Percentiles rank a stretch among this genome's conserved stretches.
Evolutionary conservation across 2,329 filamentous ascomycete species (phyloP).

Genomic region (Trichoderma atroviride): DNA sequence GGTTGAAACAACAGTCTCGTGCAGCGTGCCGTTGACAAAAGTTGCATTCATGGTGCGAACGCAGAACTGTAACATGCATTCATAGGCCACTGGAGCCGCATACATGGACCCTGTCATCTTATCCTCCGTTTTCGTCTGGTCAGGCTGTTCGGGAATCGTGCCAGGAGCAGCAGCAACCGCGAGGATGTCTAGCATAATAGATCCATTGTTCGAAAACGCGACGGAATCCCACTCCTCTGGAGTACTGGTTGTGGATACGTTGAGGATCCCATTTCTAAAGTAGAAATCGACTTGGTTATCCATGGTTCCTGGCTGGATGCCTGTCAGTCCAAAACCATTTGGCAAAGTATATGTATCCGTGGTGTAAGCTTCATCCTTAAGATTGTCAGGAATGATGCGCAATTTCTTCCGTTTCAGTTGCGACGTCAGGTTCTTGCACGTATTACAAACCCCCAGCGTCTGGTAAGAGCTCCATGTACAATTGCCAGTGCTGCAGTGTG

Average conservation of each 20-base stretch:
- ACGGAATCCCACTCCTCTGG: neutral
- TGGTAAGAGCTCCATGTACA: neutral
- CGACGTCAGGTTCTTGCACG: neutral
- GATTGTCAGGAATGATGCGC: neutral
- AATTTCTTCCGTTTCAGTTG: neutral
- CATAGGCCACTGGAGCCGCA: constrained; percentile 2
- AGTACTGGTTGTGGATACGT: neutral
- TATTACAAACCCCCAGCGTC: neutral
- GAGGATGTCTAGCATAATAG: neutral
- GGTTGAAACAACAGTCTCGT: neutral
- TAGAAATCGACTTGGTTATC: neutral
- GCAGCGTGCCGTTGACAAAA: neutral
- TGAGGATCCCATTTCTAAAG: neutral
- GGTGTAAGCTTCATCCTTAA: neutral
- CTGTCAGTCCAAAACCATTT: neutral
- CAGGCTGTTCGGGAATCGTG: neutral
- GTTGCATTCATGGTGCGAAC: constrained; percentile 2
- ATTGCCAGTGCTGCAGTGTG: neutral
- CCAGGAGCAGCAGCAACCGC: neutral
- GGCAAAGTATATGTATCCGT: neutral
- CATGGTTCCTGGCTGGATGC: neutral
- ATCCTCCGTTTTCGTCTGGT: neutral
- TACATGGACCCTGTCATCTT: neutral
- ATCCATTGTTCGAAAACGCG: neutral
- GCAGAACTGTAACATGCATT: constrained; percentile 12